A percentile compares a stretch with the other conserved stretches of the same genome.
Evolutionary conservation across 257 asterid species (phyloP).

Genomic region (Henckelia pumila): DNA sequence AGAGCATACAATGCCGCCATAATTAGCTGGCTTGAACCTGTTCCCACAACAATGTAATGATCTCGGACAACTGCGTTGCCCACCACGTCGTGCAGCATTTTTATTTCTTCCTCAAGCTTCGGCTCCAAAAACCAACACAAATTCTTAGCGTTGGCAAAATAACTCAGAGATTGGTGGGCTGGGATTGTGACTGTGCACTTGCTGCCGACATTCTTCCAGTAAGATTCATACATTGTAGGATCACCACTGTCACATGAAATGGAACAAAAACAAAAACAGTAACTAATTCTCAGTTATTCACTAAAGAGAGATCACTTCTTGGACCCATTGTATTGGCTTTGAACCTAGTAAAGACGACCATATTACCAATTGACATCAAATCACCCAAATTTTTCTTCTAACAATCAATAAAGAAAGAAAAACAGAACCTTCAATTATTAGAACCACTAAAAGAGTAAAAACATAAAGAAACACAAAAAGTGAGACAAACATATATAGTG

Average conservation of each 20-base stretch:
- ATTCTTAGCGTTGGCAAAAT: slow-evolving; percentile 45
- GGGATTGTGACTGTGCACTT: slow-evolving; percentile 31
- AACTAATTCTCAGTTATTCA: not conserved
- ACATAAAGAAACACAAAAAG: not conserved
- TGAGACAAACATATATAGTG: not conserved
- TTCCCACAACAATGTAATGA: slow-evolving; percentile 59
- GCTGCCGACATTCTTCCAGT: slow-evolving; percentile 38
- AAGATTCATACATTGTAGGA: slow-evolving; percentile 46
- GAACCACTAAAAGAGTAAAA: not conserved
- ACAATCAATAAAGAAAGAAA: too few relatives aligned
- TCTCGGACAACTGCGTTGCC: slow-evolving; percentile 62
- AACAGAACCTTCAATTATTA: not conserved
- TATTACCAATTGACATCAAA: too few relatives aligned
- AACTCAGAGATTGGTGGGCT: slow-evolving; percentile 61
- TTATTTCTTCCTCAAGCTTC: slow-evolving; percentile 62
- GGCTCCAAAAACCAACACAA: slow-evolving; percentile 83
- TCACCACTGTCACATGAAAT: slow-evolving; percentile 35
- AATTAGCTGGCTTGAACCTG: slow-evolving; percentile 83
- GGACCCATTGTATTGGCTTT: not conserved
- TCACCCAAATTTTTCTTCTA: too few relatives aligned
- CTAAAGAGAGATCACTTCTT: not conserved
- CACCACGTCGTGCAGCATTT: slow-evolving; percentile 42
- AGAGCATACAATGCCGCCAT: slow-evolving; percentile 70
- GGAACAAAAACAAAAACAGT: not conserved
- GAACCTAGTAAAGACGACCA: not conserved